A percentile compares a stretch with the other conserved stretches of the same genome.
Conservation (phyloP, 1,284 basidiomycete species). For the Trichosporon sp. region DNA sequence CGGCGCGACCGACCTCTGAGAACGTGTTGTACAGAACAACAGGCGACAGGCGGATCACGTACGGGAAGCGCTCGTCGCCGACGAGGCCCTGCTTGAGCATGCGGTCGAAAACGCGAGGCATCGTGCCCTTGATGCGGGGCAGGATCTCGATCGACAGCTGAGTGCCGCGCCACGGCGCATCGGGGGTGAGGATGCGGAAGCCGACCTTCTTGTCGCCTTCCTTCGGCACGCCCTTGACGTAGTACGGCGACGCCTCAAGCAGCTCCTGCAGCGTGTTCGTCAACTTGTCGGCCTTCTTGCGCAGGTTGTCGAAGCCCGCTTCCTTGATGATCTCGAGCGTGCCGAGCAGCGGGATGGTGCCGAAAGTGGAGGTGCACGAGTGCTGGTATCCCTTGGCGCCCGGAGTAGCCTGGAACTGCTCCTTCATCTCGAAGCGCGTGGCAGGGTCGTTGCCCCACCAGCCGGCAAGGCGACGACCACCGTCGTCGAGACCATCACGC, state of each 20-base stretch:
- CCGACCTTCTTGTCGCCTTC: slow-evolving; percentile 37
- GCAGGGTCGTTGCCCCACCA: slow-evolving; percentile 94
- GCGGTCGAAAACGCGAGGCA: slow-evolving; percentile 63
- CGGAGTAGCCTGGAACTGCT: slow-evolving; percentile 69
- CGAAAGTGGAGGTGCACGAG: slow-evolving; percentile 82
- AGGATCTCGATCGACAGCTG: slow-evolving; percentile 79
- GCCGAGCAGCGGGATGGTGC: slow-evolving; percentile 70
- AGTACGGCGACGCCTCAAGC: slow-evolving; percentile 60
- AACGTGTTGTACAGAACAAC: slow-evolving; percentile 76
- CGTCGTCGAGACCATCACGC: slow-evolving; percentile 40
- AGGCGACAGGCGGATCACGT: slow-evolving; percentile 82
- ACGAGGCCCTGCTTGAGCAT: slow-evolving; percentile 69
- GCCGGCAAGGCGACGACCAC: slow-evolving; percentile 66
- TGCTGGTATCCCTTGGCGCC: slow-evolving; percentile 95
- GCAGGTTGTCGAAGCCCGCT: slow-evolving; percentile 65
- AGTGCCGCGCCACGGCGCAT: slow-evolving; percentile 63
- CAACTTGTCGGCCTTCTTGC: slow-evolving; percentile 63
- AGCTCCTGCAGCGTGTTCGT: slow-evolving; percentile 66
- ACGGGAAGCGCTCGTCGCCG: slow-evolving; percentile 81
- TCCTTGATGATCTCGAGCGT: slow-evolving; percentile 72
- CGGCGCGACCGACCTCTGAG: slow-evolving; percentile 67
- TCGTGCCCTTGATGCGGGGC: slow-evolving; percentile 55
- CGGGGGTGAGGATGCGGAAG: slow-evolving; percentile 86
- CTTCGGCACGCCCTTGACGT: slow-evolving; percentile 42
- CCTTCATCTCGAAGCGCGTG: slow-evolving; percentile 87